Conservation (phyloP, 257 asterid species). For the Marsdenia floribunda region DNA sequence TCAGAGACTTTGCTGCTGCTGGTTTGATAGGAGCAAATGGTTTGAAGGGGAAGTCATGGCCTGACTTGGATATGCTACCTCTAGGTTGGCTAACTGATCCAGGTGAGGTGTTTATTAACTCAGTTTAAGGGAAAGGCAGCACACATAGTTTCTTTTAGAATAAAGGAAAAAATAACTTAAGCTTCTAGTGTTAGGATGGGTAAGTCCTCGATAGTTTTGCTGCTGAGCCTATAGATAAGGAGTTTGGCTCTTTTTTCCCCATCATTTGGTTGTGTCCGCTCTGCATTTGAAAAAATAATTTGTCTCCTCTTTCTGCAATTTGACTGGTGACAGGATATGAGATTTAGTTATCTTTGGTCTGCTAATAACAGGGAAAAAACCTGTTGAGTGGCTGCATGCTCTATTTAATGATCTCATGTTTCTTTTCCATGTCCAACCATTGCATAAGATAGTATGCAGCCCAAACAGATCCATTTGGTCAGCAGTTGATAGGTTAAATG, state of each 20-base stretch:
- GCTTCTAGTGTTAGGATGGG: background rate
- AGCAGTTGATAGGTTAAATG: background rate
- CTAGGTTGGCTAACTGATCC: conserved; percentile 83
- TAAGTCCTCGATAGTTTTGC: background rate
- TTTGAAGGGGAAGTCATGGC: conserved; percentile 87
- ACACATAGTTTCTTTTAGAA: background rate
- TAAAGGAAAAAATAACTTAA: background rate
- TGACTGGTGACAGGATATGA: background rate
- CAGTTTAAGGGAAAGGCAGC: too few relatives aligned
- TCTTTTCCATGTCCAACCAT: background rate
- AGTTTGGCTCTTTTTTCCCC: background rate
- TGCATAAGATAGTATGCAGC: background rate
- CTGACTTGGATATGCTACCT: conserved; percentile 97
- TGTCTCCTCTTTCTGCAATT: background rate
- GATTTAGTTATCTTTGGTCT: background rate
- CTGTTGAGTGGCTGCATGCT: background rate
- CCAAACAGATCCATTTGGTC: too few relatives aligned
- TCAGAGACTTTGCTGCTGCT: conserved; percentile 76
- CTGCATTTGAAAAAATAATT: background rate
- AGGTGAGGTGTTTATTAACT: conserved; percentile 32
- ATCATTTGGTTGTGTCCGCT: background rate
- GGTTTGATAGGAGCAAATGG: conserved; percentile 74
- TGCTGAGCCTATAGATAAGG: background rate
- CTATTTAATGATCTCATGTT: background rate
- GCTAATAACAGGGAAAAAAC: background rate